Evolutionary conservation across 352 stramenopile species (phyloP).

Genomic region (Phytophthora constricta): DNA sequence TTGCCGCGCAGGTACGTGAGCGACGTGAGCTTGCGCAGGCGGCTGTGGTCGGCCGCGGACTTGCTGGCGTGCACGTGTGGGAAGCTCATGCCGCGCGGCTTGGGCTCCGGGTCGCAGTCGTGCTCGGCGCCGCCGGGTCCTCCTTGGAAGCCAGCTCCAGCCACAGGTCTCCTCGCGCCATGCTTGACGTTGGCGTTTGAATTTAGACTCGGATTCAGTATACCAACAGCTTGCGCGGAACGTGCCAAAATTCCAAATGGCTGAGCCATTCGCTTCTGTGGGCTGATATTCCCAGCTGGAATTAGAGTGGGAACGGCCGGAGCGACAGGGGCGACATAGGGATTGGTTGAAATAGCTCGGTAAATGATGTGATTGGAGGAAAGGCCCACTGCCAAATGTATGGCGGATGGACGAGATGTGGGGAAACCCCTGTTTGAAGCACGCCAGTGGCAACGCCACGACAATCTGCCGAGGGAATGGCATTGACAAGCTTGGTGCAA

Average conservation of each 20-base stretch:
- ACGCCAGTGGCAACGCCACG: neutral
- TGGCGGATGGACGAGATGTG: neutral
- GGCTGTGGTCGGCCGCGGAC: constrained; percentile 43
- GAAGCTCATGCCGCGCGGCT: constrained; percentile 11
- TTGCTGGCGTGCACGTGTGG: constrained; percentile 17
- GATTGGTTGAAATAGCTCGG: neutral
- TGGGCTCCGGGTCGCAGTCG: constrained; percentile 14
- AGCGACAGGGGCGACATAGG: neutral
- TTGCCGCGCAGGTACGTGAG: constrained; percentile 64
- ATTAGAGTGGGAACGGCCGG: constrained; percentile 7
- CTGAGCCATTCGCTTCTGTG: constrained; percentile 21
- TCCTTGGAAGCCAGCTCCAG: too few relatives aligned
- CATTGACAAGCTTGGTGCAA: constrained; percentile 1
- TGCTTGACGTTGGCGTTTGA: too few relatives aligned
- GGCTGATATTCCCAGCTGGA: neutral
- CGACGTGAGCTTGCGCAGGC: constrained; percentile 66
- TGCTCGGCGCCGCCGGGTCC: constrained; percentile 13
- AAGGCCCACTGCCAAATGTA: neutral
- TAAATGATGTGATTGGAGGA: neutral
- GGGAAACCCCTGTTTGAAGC: neutral
- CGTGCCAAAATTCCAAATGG: constrained; percentile 32
- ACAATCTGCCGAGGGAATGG: neutral
- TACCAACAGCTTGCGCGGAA: constrained; percentile 14
- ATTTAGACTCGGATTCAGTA: too few relatives aligned
- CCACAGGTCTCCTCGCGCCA: constrained; percentile 15